Evolutionary conservation across 345 rosid species (phyloP).

Genomic region (Acer negundo): DNA sequence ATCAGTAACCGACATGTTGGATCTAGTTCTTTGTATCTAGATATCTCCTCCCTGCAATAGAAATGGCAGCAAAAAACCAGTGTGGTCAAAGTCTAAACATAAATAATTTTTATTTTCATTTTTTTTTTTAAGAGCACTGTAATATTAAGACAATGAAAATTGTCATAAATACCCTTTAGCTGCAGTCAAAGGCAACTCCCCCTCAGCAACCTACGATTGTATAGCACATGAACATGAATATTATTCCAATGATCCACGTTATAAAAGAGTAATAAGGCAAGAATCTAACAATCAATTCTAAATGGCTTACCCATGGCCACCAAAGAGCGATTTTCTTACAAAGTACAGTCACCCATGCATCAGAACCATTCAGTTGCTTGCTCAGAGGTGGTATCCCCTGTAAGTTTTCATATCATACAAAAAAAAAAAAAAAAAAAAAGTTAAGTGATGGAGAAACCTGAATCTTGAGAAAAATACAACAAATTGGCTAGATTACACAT

Average conservation of each 20-base stretch:
- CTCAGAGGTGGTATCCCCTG: slow-evolving; percentile 79
- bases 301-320: slow-evolving; percentile 82
- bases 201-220: slow-evolving; percentile 71
- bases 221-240: neutral
- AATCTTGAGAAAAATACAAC: neutral
- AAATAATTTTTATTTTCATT: neutral
- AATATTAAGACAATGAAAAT: neutral
- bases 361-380: slow-evolving; percentile 51
- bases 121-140: no score
- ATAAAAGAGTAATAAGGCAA: slow-evolving; percentile 2
- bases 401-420: slow-evolving; percentile 2
- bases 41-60: slow-evolving; percentile 63
- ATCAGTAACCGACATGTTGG: slow-evolving; percentile 58
- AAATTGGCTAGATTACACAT: neutral
- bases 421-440: neutral
- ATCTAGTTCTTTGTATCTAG: slow-evolving; percentile 60
- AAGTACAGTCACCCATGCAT: slow-evolving; percentile 77
- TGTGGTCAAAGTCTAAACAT: slow-evolving; percentile 6
- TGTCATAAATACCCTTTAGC: slow-evolving; percentile 54
- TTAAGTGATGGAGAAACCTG: neutral
- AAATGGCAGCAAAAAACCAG: slow-evolving; percentile 22
- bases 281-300: slow-evolving; percentile 2
- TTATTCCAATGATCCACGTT: neutral
- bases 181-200: slow-evolving; percentile 60
- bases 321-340: slow-evolving; percentile 71